Percentiles rank a stretch among this genome's conserved stretches.
phyloP scores from a whole-genome alignment of 352 stramenopile species.

The Phytophthora hybrid region DNA sequence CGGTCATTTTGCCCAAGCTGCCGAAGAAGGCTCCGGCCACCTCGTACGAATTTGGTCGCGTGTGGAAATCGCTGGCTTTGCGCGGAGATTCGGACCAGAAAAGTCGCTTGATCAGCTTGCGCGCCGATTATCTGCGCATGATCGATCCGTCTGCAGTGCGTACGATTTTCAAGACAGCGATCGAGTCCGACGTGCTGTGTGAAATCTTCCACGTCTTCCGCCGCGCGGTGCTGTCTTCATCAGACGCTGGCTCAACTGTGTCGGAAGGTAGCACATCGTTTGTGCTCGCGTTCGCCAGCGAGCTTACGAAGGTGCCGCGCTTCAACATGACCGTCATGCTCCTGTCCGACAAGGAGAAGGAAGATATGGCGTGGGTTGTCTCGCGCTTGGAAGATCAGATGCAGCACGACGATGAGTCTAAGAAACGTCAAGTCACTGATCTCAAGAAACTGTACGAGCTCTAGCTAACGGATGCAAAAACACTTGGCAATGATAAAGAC shows the following conservation, averaged over 20 bases:
- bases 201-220: conserved; percentile 70
- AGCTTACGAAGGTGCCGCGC: conserved; percentile 63
- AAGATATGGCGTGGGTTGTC: conserved; percentile 61
- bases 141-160: conserved; percentile 46
- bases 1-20: conserved; percentile 51
- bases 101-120: conserved; percentile 45
- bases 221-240: conserved; percentile 23
- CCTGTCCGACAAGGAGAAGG: conserved; percentile 68
- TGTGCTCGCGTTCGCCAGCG: conserved; percentile 44
- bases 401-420: background rate
- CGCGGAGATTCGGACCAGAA: conserved; percentile 47
- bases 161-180: conserved; percentile 75
- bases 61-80: conserved; percentile 77
- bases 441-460: conserved; percentile 60
- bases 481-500: conserved; percentile 13
- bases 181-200: conserved; percentile 80
- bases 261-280: conserved; percentile 27
- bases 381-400: conserved; percentile 27
- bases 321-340: conserved; percentile 89
- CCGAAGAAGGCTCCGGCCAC: conserved; percentile 71
- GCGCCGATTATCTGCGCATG: conserved; percentile 58
- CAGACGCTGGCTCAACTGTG: background rate
- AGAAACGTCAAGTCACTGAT: conserved; percentile 24
- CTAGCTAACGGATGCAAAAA: conserved; percentile 7
- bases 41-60: conserved; percentile 82